Conservation (phyloP, 2,329 filamentous ascomycete species). For the Paraconiothyrium sp. region DNA sequence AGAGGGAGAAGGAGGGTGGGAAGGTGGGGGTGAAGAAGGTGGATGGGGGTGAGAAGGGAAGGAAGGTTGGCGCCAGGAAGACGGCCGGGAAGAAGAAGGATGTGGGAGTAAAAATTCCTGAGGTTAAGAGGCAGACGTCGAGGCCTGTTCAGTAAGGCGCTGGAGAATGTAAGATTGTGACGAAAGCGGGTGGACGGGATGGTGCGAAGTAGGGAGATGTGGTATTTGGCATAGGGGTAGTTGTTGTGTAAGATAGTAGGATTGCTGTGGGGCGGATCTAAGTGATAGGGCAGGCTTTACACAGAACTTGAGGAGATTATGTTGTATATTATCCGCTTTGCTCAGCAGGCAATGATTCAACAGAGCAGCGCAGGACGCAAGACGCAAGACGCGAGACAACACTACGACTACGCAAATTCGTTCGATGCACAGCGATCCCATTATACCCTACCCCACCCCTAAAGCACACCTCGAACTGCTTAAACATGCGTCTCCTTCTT, state of each 20-base stretch:
- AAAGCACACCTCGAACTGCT: neutral
- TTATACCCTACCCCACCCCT: neutral
- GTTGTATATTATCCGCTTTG: conserved; percentile 12
- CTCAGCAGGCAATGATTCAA: neutral
- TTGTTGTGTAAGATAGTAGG: neutral
- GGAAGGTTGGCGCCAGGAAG: conserved; percentile 6
- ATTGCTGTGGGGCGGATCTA: too few relatives aligned
- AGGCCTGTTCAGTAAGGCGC: conserved; percentile 18
- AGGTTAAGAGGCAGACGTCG: conserved; percentile 39
- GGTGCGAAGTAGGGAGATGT: neutral
- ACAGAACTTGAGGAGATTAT: neutral
- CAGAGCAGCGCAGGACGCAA: neutral
- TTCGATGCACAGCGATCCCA: neutral
- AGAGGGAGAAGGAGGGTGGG: conserved; percentile 10
- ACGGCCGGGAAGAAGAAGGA: conserved; percentile 4
- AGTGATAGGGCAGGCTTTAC: neutral
- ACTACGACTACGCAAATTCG: neutral
- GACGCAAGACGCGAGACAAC: neutral
- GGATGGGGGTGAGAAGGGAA: neutral
- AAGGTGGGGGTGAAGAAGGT: conserved; percentile 4
- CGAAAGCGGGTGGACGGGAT: neutral
- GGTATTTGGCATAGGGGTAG: too few relatives aligned
- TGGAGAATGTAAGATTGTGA: neutral
- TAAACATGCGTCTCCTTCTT: neutral
- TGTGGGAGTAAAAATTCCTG: conserved; percentile 17